Base-by-base conservation (phyloP, 2,329 filamentous ascomycete species). In the Stagonosporopsis rhizophila region DNA sequence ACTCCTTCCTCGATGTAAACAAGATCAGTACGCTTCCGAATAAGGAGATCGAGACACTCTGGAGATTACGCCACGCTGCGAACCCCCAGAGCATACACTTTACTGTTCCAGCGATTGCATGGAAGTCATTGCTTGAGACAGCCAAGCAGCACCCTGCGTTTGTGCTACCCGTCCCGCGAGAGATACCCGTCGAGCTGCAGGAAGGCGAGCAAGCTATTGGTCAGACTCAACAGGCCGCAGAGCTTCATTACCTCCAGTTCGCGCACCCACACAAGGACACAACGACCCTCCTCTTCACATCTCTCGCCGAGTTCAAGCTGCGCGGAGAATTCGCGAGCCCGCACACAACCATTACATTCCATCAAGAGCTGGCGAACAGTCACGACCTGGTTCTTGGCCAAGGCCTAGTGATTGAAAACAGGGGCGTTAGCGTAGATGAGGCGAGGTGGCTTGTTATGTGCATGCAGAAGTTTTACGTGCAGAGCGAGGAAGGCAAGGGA, bases 231-330 rank as follows among this genome's bases (percentile, higher is more conserved):
- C 80, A 85, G 59, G 91, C 91, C 47, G 91, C 92, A 42, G 95
- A 98, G 77, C 92, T 99, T 41, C 95, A 99, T 78, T 96, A 96
- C 76, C 78, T 99, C 60, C 94, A 99, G 78, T 99, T 96, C 92
- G 90, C 90, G 0, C 97, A 96, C 77, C 93, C 96, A 58, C 83
- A 87, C 0, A 80, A 82, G 2, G 78, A 82, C 1, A 82, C 81
- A 1, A 78, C 79, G 0, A 84, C 79, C 28, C 79, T 98, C 6
- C 87, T 99, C 30, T 98, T 99, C 79, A 99, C 95, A 0, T 90
- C 95, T 71, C 83, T 99, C 28, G 94, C 91, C 15, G 92, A 97
- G 74, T 99, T 90, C 80, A 97, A 98, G 82, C 79, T 91, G 55
- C 85, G 94, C 47, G 93, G 93, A 47, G 91, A 96, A 76, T 99